phyloP scores from a whole-genome alignment of 2,329 filamentous ascomycete genomes.

The Apiospora koreana region DNA sequence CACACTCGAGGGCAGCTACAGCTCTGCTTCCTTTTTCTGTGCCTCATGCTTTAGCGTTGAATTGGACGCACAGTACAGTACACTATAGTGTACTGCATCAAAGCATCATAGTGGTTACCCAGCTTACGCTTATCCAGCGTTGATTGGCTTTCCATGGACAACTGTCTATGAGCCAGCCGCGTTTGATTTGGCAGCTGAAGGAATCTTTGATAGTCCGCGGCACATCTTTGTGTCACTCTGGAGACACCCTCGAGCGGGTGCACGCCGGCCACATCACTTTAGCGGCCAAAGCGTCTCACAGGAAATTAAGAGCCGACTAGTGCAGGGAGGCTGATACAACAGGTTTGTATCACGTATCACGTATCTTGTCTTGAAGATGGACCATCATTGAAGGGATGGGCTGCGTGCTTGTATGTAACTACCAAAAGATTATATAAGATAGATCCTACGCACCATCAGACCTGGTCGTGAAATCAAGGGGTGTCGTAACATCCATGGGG shows the following conservation, averaged over 20 bases:
- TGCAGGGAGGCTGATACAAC: neutral
- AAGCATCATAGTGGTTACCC: no score
- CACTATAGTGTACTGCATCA: no score
- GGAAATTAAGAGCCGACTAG: neutral
- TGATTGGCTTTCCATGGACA: no score
- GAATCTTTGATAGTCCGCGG: no score
- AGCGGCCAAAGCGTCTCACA: neutral
- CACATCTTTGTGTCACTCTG: neutral
- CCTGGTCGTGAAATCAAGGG: conserved; percentile 10
- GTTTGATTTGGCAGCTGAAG: no score
- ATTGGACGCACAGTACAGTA: no score
- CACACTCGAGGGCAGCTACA: neutral
- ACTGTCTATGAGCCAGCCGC: no score
- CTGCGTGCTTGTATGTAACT: neutral
- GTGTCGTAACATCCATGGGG: conserved; percentile 21
- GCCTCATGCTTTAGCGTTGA: neutral
- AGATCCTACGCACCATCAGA: neutral
- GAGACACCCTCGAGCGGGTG: neutral
- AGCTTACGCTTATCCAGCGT: neutral
- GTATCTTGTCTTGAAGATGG: neutral
- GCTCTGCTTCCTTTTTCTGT: neutral
- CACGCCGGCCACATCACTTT: neutral
- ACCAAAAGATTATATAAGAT: neutral
- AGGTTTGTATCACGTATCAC: neutral
- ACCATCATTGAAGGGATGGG: no score